Conservation (phyloP, 331 rosid species). For the Acacia pycnantha region DNA sequence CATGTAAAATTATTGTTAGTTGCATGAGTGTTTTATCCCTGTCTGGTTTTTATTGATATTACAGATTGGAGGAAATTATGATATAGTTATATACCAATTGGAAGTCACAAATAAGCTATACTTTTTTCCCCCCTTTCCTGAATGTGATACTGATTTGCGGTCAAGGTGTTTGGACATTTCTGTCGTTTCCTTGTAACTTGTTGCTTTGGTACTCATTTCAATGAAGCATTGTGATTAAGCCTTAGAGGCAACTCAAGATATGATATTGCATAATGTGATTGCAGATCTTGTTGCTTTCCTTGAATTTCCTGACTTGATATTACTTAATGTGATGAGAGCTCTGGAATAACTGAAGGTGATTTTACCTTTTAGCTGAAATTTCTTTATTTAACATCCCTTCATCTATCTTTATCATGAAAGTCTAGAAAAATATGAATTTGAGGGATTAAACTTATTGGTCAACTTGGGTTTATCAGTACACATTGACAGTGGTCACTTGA, state of each 20-base stretch:
- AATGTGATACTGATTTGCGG: not conserved
- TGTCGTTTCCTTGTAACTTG: not conserved
- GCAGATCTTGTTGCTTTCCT: not conserved
- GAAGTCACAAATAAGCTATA: not conserved
- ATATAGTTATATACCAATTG: not conserved
- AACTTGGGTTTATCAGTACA: not conserved
- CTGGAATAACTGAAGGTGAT: not conserved
- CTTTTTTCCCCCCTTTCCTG: not conserved
- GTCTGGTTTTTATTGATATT: not conserved
- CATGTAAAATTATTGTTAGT: not conserved
- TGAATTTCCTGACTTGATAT: not conserved
- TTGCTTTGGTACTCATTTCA: not conserved
- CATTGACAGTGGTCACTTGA: not conserved
- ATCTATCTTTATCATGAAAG: not conserved
- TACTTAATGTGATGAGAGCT: not conserved
- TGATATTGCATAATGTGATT: not conserved
- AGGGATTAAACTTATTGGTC: not conserved
- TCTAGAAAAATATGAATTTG: not conserved
- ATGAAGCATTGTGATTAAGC: no score
- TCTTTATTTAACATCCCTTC: not conserved
- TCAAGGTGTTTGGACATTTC: not conserved
- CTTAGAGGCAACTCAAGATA: not conserved
- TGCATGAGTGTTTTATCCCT: not conserved
- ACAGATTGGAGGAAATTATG: not conserved
- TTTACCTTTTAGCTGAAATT: not conserved